Conservation (phyloP, 2,329 filamentous ascomycete species). For the Aspergillus oerlinghausenensis region DNA sequence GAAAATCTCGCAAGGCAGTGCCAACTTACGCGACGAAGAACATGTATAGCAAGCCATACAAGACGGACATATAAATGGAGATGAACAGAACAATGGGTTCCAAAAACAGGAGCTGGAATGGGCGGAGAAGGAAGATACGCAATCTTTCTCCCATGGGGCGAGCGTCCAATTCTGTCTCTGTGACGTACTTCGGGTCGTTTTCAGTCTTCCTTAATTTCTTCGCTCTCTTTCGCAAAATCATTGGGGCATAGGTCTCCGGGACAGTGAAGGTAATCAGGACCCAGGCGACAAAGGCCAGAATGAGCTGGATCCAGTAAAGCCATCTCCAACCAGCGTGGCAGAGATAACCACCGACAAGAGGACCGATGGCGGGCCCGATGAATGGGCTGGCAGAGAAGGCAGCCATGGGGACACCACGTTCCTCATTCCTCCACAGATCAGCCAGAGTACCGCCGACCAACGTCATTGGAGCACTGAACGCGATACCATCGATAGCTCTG, state of each 20-base stretch:
- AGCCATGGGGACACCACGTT: conserved; percentile 82
- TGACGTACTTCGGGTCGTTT: conserved; percentile 64
- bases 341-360: conserved; percentile 72
- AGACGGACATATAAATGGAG: conserved; percentile 77
- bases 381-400: conserved; percentile 80
- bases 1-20: conserved; percentile 27
- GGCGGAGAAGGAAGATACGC: conserved; percentile 70
- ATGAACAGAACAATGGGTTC: conserved; percentile 85
- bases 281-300: conserved; percentile 66
- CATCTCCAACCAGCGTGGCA: conserved; percentile 73
- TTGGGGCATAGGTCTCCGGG: conserved; percentile 82
- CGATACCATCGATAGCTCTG: conserved; percentile 73
- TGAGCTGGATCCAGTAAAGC: conserved; percentile 84
- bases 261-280: conserved; percentile 80
- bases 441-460: conserved; percentile 77
- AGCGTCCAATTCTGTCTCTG: conserved; percentile 73
- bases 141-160: conserved; percentile 66
- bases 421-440: conserved; percentile 79
- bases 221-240: conserved; percentile 67
- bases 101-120: conserved; percentile 77
- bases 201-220: conserved; percentile 66
- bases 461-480: conserved; percentile 82
- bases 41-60: conserved; percentile 52
- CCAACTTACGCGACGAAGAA: conserved; percentile 51
- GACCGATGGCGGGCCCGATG: conserved; percentile 72